Conservation (phyloP, 441 rosid species). For the Populus hybrid region DNA sequence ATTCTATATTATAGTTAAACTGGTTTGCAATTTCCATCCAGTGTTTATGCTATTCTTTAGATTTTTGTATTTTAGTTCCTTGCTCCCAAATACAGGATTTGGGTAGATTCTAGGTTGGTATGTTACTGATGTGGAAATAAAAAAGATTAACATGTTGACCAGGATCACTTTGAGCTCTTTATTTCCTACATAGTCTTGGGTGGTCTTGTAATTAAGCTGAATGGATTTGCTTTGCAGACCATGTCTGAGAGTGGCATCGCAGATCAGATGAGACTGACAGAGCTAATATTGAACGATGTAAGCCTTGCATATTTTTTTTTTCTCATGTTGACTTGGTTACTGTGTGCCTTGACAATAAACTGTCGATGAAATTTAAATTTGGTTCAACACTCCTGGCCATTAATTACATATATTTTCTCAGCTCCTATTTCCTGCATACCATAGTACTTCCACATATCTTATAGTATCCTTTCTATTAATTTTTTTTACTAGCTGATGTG, state of each 20-base stretch:
- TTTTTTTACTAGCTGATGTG: background rate
- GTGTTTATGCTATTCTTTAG: background rate
- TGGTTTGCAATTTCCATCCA: background rate
- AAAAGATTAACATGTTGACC: background rate
- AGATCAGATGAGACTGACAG: slow-evolving; percentile 83
- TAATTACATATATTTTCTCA: background rate
- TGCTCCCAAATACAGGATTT: background rate
- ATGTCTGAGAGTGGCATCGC: slow-evolving; percentile 86
- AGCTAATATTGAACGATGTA: slow-evolving; percentile 88
- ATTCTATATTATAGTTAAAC: background rate
- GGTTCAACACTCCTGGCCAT: background rate
- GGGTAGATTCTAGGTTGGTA: background rate
- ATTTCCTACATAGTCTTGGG: background rate
- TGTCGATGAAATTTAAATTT: slow-evolving; percentile 7
- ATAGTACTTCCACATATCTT: background rate
- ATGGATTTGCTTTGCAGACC: slow-evolving; percentile 56
- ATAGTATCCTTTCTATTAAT: background rate
- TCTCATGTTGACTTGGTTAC: slow-evolving; percentile 7
- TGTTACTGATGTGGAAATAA: background rate
- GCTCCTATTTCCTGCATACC: background rate
- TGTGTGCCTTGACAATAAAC: background rate
- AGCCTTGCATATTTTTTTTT: slow-evolving; percentile 24
- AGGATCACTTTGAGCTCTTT: background rate
- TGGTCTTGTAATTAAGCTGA: slow-evolving; percentile 11
- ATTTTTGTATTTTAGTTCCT: background rate